Percentiles rank a stretch among this genome's conserved stretches.
Conservation (phyloP, 139 green algal genomes). For the Chlamydomonas incerta region DNA sequence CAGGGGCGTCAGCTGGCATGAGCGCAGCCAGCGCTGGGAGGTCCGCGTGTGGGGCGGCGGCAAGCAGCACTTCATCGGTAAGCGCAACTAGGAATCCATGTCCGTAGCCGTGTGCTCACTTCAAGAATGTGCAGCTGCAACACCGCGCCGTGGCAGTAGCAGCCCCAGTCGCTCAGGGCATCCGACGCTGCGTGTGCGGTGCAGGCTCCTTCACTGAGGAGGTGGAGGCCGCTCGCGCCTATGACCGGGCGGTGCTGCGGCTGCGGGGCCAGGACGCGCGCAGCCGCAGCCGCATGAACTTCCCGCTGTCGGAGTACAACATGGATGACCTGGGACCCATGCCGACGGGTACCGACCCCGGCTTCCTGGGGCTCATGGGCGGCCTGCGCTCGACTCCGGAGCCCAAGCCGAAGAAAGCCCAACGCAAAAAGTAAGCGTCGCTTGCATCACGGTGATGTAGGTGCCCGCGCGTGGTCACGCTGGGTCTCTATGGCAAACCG, state of each 20-base stretch:
- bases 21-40: slow-evolving; percentile 63
- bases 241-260: slow-evolving; percentile 59
- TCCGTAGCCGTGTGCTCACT: no score
- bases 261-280: slow-evolving; percentile 56
- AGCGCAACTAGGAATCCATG: background rate
- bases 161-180: no score
- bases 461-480: background rate
- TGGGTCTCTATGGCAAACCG: no score
- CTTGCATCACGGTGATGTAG: no score
- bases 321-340: slow-evolving; percentile 45
- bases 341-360: background rate
- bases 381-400: slow-evolving; percentile 15
- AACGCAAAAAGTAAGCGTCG: background rate
- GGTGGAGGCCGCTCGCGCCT: slow-evolving; percentile 61
- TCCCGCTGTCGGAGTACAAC: slow-evolving; percentile 68
- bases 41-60: slow-evolving; percentile 66
- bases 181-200: no score
- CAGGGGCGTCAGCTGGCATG: slow-evolving; percentile 57
- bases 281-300: slow-evolving; percentile 63
- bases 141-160: no score
- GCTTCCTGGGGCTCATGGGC: background rate
- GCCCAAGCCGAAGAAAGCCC: slow-evolving; percentile 8
- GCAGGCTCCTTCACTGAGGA: slow-evolving; percentile 55
- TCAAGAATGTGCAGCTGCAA: no score
- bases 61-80: slow-evolving; percentile 73